Base-by-base conservation (phyloP, 1,284 basidiomycete species). In the Ceraceosorus guamensis region DNA sequence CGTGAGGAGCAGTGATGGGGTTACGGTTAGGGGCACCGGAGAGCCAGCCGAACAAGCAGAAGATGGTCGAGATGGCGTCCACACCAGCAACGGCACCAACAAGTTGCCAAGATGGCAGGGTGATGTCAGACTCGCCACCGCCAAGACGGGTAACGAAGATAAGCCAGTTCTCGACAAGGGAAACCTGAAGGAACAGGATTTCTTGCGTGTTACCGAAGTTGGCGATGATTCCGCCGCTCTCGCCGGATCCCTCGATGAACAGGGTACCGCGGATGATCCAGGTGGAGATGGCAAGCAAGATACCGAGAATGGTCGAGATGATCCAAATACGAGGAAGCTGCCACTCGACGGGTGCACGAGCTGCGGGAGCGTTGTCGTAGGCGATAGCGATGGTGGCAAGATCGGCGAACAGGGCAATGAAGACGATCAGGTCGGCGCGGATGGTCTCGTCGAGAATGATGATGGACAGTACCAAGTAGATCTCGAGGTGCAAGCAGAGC, bases 281-380 rank as follows among this genome's bases (percentile, higher is more conserved):
- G 8, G 82, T 83, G 50, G 78, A 81, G 50, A 73, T 80, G 39
- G 80, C 80, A 35, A 81, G 78, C 3, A 81, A 59, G 7, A 80
- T 52, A 67, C 78, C 77, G 55, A 76, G 65, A 57, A 81, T 73
- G 48, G 79, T 78, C 34, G 79, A 80, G 67, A 82, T 79, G 67
- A 82, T 77, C 81, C 81, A 82, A 50, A 82, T 80, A 76, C 81
- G 82, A 43, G 82, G 81, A 50, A 82, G 68, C 70, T 83, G 81
- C 82, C 82, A 83, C 68, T 83, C 81, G 59, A 83, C 82, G 10
- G 82, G 82, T 53, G 76, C 66, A 52, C 75, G 73, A 16, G 80
- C 79, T 65, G 77, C 79, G 10, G 81, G 81, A 8, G 82, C 81
- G 62, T 78, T 79, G 71, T 79, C 79, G 67, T 82, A 81, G 39